Base-by-base conservation (phyloP, 441 rosid species). In the Gossypium trilobum region DNA sequence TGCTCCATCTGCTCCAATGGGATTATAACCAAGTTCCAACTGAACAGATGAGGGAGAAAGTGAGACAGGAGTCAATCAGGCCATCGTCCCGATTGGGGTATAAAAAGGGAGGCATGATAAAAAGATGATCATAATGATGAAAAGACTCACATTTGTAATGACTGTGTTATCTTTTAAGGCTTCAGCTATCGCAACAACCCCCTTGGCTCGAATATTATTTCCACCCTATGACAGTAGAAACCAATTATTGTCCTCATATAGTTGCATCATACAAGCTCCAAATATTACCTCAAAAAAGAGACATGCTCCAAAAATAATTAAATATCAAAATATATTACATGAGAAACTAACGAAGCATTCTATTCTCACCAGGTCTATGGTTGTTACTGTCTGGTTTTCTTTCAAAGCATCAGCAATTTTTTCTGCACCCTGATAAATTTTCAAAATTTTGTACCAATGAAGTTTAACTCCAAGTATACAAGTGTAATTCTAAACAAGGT, bases 21-120 rank as follows among this genome's bases (percentile, higher is more conserved):
- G 98, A 83, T 94, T 94, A 80, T 94, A 94, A 80, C 97, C 95
- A 70, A 89, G 76, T 67, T 94, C 97, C 86, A 94, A 82, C 97
- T 93, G 85, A 58, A 68, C 48, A 61, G 22, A 10, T 20, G 36
- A 55, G 51, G 64, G 42, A 7, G 16, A 68, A 67, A 23, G 5
- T 3, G 7, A 10, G n/a, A 14, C 16, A 13, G 23, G 36, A 20
- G 13, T 25, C 31, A 74, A 42, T 23, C 4, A 19, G 72, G 46
- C 56, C 77, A 71, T 19, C 5, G 74, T 48, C 74, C 72, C 68
- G 36, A 70, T 65, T 54, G 29, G 44, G 69, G 31, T 67, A 67
- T 46, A 36, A 54, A 63, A 64, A 73, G 64, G 58, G 68, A 51
- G 3, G 68, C 23, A 65, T 14, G 14, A 64, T 11, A 22, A 17